Evolutionary conservation across 2,329 filamentous ascomycete genomes (phyloP), one percentile per base, ranked within the genome.

Genomic region (Colletotrichum australisinense): DNA sequence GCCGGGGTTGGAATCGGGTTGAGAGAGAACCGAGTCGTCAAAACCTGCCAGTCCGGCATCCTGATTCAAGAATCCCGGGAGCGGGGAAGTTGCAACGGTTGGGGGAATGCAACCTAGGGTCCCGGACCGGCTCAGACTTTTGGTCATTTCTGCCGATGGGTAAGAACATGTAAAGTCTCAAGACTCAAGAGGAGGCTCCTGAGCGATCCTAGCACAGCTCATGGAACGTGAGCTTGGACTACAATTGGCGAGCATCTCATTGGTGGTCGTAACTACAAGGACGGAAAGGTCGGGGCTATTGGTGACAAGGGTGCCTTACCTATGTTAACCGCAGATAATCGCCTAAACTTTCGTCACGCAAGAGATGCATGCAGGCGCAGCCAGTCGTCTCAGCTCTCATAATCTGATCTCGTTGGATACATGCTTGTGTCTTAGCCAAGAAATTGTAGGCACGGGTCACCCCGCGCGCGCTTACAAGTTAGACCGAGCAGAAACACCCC

Each of bases 21-120:
- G n/a, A 52, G 57, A 38, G 52, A 28, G 59, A 69, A 26, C 60
- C 38, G 67, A 69, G 52, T 58, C 60, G 67, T 58, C 22, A 69
- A 69, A 24, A 69, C 60, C 52, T 69, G 67, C 59, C 67, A 14
- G 35, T n/a, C 60, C 26, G 38, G 53, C 52, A 49, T 65, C 4
- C 56, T 65, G 67, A 69, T 58, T 69, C 67, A 69, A 53, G 35
- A 52, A 57, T 35, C 32, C 67, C 32, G 12, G 66, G 14, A 49
- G 52, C 59, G 49, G 58, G 52, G 58, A 42, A 42, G 46, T 63
- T 35, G 26, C n/a, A 46, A 35, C 16, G 5, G 28, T 24, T 28
- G 26, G 32, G 46, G 49, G 30, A 30, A 63, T 42, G 49, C 32
- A 56, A 69, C 52, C 60, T 16, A 46, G 59, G 8, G n/a, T 35